These are phyloP conservation scores for Lachancea dasiensis DNA, from an alignment of 805 yeast genomes.

Conservation along the genomic window DNA sequence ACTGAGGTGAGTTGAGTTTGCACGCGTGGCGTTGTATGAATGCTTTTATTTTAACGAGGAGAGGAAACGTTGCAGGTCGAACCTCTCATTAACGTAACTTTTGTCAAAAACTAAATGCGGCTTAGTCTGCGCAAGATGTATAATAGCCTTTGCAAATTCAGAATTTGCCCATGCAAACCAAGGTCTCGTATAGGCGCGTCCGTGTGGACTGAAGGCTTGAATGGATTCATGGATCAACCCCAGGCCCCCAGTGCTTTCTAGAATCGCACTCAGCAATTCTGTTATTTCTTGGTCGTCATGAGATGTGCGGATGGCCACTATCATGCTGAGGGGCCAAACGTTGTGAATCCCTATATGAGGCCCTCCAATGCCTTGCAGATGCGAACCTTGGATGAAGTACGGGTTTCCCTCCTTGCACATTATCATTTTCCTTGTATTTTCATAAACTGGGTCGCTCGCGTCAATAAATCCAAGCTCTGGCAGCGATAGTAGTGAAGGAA, in stretches of 20 bases:
- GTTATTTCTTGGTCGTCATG: constrained; percentile 65
- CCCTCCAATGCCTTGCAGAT: constrained; percentile 79
- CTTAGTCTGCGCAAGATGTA: constrained; percentile 65
- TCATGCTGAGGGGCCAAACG: constrained; percentile 91
- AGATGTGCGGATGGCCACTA: constrained; percentile 68
- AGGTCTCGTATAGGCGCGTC: constrained; percentile 58
- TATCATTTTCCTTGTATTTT: constrained; percentile 74
- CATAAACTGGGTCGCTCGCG: constrained; percentile 52
- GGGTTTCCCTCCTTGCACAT: constrained; percentile 69
- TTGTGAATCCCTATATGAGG: constrained; percentile 77
- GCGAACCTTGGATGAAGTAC: constrained; percentile 56
- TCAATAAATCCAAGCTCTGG: constrained; percentile 70
- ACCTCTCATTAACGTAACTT: constrained; percentile 19
- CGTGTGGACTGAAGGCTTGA: constrained; percentile 48
- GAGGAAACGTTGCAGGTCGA: constrained; percentile 5
- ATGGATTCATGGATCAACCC: constrained; percentile 85
- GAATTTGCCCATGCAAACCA: constrained; percentile 97
- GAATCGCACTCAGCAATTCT: constrained; percentile 42
- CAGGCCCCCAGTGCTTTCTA: constrained; percentile 59
- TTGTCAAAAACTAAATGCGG: constrained; percentile 64
- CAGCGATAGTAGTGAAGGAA: constrained; percentile 73
- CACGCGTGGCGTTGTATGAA: too few species aligned
- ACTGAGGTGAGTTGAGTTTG: too few species aligned
- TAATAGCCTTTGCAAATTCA: constrained; percentile 82
- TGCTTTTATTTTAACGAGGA: background rate